Evolutionary conservation across 768 basidiomycete genomes (phyloP).

Genomic region (Termitomyces sp.): DNA sequence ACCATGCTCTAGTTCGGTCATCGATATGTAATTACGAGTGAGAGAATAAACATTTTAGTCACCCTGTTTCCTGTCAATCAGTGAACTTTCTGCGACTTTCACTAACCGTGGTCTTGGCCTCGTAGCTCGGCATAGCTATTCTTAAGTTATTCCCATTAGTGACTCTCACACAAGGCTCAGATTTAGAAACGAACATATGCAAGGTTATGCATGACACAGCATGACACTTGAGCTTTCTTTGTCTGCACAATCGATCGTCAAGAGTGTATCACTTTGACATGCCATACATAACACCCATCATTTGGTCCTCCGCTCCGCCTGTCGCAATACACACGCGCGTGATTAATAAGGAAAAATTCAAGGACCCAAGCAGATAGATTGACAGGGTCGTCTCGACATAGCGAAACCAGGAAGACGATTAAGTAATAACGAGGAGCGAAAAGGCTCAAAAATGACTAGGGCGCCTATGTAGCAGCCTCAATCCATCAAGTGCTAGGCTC

Average conservation of each 20-base stretch:
- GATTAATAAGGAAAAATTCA: conserved; percentile 1
- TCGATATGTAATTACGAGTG: neutral
- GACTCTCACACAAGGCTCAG: neutral
- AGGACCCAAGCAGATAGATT: neutral
- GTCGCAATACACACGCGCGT: neutral
- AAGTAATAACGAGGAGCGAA: neutral
- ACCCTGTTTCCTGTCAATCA: conserved; percentile 1
- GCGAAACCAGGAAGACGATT: neutral
- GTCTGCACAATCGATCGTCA: neutral
- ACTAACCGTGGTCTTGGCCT: neutral
- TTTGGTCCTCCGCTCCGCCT: neutral
- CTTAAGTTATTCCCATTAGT: neutral
- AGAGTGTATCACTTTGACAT: neutral
- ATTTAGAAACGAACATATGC: neutral
- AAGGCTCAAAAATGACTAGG: no score
- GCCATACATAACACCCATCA: neutral
- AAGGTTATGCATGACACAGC: neutral
- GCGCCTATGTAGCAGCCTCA: no score
- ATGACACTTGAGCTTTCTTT: neutral
- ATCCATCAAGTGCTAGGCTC: no score
- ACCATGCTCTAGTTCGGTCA: neutral
- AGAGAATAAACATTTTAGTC: no score
- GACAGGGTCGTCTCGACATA: neutral
- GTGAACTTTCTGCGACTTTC: neutral
- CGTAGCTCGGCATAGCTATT: neutral